Base-by-base conservation (phyloP, 768 basidiomycete species). In the Solioccasus polychromus region DNA sequence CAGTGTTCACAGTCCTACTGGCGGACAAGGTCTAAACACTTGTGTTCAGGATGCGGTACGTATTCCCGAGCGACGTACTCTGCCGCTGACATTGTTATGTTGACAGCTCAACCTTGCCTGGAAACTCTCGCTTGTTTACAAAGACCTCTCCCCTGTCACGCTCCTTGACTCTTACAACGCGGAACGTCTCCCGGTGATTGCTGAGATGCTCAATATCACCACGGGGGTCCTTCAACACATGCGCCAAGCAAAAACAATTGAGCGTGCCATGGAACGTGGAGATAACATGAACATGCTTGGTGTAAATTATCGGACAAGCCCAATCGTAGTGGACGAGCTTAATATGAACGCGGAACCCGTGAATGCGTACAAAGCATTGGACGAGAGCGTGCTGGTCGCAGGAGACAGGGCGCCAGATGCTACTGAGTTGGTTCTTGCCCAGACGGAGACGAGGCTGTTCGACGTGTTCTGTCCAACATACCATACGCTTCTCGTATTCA, bases 341-440 rank as follows among this genome's bases (percentile, higher is more conserved):
- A 26, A 54, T 32, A n/a, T n/a, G n/a, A 50, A 48, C 1, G 53
- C 38, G 1, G 52, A 20, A 8, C 52, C 44, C 1, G 38, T 48
- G 35, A 39, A 25, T 22, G 45, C 59, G 6, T 60, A 60, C 9
- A 43, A 50, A 17, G 4, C 42, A 9, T 19, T 60, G 8, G 49
- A 58, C 4, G 64, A 68, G 35, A 60, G 53, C 0, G 52, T 44
- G 8, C 32, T 74, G 5, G 52, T 60, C 1, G 75, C 73, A 5
- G 74, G 75, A 1, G 75, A 77, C 52, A 62, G 74, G 28, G 72
- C 73, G 8, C 72, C 72, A 1, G 72, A 75, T 46, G 71, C 74
- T 3, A 60, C 71, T 0, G 64, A 48, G 11, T 54, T 74, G 18
- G 45, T 64, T 2, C 19, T 40, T 44, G 14, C 4, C 46, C 12